phyloP scores from a whole-genome alignment of 2,329 filamentous ascomycete species.

The Colletotrichum siamense region DNA sequence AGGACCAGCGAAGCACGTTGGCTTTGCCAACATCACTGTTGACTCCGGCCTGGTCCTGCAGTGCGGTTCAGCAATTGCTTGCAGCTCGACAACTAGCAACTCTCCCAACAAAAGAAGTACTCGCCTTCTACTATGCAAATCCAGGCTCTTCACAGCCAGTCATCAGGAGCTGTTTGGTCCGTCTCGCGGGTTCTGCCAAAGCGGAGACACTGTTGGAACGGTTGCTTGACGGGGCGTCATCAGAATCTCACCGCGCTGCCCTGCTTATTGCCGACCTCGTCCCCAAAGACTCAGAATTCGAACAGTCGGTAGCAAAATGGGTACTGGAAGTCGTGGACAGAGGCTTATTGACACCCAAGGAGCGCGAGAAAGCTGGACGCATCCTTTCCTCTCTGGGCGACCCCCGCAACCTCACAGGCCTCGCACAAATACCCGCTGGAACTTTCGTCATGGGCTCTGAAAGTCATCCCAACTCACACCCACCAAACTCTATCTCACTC shows the following conservation, averaged over 20 bases:
- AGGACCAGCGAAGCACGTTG: neutral
- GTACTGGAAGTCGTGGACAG: neutral
- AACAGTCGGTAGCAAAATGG: neutral
- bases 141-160: neutral
- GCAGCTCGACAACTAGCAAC: neutral
- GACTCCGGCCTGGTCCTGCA: neutral
- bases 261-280: neutral
- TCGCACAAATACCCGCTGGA: neutral
- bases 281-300: neutral
- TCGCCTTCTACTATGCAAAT: neutral
- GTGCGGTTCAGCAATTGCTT: neutral
- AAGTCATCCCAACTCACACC: constrained; percentile 3
- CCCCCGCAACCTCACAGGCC: neutral
- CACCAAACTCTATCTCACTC: neutral
- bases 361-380: neutral
- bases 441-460: constrained; percentile 1
- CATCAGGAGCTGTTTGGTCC: neutral
- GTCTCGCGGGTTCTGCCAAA: neutral
- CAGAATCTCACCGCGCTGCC: neutral
- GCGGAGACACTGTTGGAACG: neutral
- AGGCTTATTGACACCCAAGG: neutral
- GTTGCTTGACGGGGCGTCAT: neutral
- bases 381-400: neutral
- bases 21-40: neutral
- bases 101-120: neutral